A percentile compares a stretch with the other conserved stretches of the same genome.
phyloP scores from a whole-genome alignment of 2,329 filamentous ascomycete species.

The Talaromyces sp. region DNA sequence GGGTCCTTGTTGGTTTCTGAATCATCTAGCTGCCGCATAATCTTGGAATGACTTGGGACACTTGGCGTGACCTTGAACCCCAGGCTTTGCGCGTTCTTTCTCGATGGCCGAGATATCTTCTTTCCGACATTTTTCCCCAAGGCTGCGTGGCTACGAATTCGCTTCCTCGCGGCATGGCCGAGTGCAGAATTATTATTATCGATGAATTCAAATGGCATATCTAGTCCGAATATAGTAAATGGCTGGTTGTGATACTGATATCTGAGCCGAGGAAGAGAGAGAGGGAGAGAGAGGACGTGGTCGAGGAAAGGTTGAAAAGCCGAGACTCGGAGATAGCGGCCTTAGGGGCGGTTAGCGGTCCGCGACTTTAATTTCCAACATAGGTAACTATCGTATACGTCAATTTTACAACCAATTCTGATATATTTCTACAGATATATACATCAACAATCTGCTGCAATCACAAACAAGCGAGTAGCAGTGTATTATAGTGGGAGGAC shows the following conservation, averaged over 20 bases:
- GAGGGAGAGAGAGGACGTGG: background rate
- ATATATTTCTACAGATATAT: no score
- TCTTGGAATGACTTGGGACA: background rate
- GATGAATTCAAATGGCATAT: slow-evolving; percentile 13
- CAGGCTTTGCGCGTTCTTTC: slow-evolving; percentile 6
- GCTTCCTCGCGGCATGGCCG: slow-evolving; percentile 6
- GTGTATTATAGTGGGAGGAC: no score
- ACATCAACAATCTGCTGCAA: no score
- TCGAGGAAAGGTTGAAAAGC: background rate
- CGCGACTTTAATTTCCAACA: background rate
- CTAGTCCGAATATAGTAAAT: background rate
- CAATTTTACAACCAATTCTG: no score
- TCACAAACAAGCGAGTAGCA: no score
- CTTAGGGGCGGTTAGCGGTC: background rate
- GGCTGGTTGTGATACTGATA: background rate
- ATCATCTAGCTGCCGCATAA: background rate
- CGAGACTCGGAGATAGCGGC: background rate
- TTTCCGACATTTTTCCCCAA: slow-evolving; percentile 11
- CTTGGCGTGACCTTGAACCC: background rate
- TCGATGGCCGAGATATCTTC: slow-evolving; percentile 8
- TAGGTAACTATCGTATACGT: no score
- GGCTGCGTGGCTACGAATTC: slow-evolving; percentile 10
- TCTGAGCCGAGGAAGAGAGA: background rate
- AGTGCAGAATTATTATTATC: slow-evolving; percentile 9
- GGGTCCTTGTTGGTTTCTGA: background rate